Percentiles rank a stretch among this genome's conserved stretches.
Conservation (phyloP, 306 rosid genomes). For the Cucumis melo region DNA sequence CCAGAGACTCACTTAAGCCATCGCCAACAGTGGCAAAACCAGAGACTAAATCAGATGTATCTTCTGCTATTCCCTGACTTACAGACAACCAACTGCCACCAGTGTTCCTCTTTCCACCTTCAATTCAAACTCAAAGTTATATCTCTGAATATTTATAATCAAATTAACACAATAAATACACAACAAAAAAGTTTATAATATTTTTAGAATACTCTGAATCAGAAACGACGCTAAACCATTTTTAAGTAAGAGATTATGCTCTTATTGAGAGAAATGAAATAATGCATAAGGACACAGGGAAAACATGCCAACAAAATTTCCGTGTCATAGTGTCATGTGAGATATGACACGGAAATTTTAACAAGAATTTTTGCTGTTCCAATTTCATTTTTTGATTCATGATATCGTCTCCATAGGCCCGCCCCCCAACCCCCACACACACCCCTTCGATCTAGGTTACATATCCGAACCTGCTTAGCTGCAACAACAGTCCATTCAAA, state of each 20-base stretch:
- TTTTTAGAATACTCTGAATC: background rate
- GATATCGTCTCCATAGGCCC: background rate
- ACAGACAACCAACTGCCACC: constrained; percentile 93
- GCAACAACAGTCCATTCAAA: background rate
- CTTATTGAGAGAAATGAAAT: too few species aligned
- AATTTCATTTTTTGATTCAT: background rate
- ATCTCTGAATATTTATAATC: background rate
- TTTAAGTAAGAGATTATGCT: too few species aligned
- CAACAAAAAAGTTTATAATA: background rate
- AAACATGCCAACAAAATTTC: too few species aligned
- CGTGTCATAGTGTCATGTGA: too few species aligned
- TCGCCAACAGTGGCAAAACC: constrained; percentile 97
- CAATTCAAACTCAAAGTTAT: constrained; percentile 9
- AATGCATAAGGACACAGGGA: too few species aligned
- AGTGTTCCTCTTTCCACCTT: constrained; percentile 67
- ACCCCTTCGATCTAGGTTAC: background rate
- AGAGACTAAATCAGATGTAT: constrained; percentile 87
- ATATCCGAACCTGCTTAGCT: background rate
- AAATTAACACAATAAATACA: constrained; percentile 6
- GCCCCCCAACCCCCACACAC: background rate
- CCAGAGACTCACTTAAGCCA: constrained; percentile 81
- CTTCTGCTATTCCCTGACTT: constrained; percentile 92
- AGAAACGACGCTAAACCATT: background rate
- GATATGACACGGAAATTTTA: background rate
- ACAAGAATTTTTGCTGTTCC: background rate